Conservation (phyloP, 306 rosid genomes). For the Cucumis sativus region DNA sequence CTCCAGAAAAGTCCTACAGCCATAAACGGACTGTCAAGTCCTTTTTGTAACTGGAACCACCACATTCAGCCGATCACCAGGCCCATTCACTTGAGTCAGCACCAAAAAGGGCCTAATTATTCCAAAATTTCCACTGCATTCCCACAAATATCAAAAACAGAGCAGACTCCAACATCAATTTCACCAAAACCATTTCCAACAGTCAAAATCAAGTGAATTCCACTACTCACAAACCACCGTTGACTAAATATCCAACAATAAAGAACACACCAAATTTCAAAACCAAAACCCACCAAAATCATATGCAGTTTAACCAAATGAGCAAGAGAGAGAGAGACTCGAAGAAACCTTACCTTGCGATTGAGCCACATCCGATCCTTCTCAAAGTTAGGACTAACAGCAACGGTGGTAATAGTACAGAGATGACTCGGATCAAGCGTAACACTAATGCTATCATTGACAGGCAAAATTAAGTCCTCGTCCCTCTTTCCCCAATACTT, state of each 20-base stretch:
- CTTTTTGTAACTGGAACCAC: not conserved
- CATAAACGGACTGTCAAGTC: not conserved
- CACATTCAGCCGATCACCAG: not conserved
- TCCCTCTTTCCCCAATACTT: constrained; percentile 98
- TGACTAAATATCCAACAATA: not conserved
- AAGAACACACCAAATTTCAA: not conserved
- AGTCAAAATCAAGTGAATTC: not conserved
- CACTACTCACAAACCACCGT: not conserved
- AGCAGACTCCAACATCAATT: not conserved
- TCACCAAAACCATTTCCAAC: not conserved
- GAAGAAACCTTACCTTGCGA: constrained; percentile 38
- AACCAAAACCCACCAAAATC: not conserved
- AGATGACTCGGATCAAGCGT: constrained; percentile 90
- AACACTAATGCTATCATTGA: constrained; percentile 89
- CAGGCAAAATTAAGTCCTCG: constrained; percentile 72
- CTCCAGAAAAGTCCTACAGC: not conserved
- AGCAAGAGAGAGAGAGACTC: not conserved
- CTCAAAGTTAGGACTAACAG: constrained; percentile 68
- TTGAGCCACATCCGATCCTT: constrained; percentile 98
- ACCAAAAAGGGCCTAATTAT: not conserved
- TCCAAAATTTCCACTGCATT: not conserved
- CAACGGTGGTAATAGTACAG: constrained; percentile 90
- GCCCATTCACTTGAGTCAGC: not conserved
- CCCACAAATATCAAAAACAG: not conserved
- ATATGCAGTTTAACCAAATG: not conserved